Conservation (phyloP, 352 stramenopile genomes). For the Globisporangium radiosum region DNA sequence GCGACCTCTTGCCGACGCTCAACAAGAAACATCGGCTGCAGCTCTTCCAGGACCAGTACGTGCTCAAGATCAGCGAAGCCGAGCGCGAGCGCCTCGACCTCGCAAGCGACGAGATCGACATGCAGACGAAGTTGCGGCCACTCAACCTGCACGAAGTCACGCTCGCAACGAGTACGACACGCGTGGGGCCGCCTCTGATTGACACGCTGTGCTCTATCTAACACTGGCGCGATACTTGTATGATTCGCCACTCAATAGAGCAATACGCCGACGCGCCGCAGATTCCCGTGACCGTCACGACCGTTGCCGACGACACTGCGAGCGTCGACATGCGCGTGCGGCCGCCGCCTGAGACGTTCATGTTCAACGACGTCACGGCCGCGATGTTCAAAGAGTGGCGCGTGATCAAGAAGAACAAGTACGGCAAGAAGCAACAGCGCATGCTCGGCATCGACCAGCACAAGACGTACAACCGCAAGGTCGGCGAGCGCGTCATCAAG, state of each 20-base stretch:
- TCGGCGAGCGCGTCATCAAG: conserved; percentile 85
- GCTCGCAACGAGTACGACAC: conserved; percentile 68
- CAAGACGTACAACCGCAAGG: conserved; percentile 89
- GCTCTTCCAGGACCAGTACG: conserved; percentile 83
- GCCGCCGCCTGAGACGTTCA: conserved; percentile 81
- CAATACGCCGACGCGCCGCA: conserved; percentile 82
- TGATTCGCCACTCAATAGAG: conserved; percentile 31
- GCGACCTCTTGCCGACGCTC: conserved; percentile 78
- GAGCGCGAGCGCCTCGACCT: conserved; percentile 78
- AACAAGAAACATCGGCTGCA: conserved; percentile 85
- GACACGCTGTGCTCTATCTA: not conserved
- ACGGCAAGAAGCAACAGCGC: conserved; percentile 83
- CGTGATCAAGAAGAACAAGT: conserved; percentile 90
- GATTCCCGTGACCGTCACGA: conserved; percentile 57
- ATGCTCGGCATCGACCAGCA: conserved; percentile 86
- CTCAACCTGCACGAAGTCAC: conserved; percentile 86
- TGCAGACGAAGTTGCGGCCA: conserved; percentile 80
- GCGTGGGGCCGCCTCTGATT: not conserved
- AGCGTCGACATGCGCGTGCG: conserved; percentile 63
- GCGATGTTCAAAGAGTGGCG: conserved; percentile 90
- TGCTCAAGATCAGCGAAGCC: conserved; percentile 85
- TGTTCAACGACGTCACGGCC: conserved; percentile 88
- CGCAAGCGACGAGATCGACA: conserved; percentile 79
- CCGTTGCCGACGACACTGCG: conserved; percentile 54
- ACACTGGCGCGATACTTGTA: not conserved